Conservation (phyloP, 805 yeast genomes). For the Yarrowia deformans region DNA sequence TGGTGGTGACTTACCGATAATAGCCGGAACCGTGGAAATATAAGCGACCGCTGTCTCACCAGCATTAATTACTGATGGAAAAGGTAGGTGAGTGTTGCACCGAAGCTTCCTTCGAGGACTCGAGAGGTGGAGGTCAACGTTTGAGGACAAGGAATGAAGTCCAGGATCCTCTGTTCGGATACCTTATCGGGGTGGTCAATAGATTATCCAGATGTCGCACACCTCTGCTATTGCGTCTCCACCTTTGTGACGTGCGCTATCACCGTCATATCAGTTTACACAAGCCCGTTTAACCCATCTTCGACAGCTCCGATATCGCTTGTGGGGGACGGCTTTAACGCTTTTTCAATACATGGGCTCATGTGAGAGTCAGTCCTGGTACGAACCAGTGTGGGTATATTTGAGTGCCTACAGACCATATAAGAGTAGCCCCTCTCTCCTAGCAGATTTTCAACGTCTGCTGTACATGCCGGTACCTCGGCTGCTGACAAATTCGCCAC, state of each 20-base stretch:
- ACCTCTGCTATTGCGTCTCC: background rate
- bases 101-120: background rate
- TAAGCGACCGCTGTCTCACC: background rate
- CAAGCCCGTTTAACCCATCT: background rate
- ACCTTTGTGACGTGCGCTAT: background rate
- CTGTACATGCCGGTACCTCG: constrained; percentile 4
- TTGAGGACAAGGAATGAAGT: background rate
- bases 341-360: background rate
- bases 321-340: background rate
- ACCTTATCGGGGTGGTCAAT: background rate
- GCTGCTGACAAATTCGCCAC: constrained; percentile 20
- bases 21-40: background rate
- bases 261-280: background rate
- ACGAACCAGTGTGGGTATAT: no score
- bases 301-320: constrained; percentile 7
- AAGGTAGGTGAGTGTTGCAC: no score
- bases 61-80: no score
- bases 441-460: background rate
- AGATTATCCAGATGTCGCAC: constrained; percentile 8
- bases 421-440: background rate
- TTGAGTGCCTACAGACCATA: no score
- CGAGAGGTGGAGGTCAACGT: background rate
- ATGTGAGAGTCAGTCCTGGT: no score
- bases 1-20: background rate
- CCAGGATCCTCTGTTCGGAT: background rate